Base-by-base conservation (phyloP, 2,329 filamentous ascomycete species). In the Monilinia fructicola region DNA sequence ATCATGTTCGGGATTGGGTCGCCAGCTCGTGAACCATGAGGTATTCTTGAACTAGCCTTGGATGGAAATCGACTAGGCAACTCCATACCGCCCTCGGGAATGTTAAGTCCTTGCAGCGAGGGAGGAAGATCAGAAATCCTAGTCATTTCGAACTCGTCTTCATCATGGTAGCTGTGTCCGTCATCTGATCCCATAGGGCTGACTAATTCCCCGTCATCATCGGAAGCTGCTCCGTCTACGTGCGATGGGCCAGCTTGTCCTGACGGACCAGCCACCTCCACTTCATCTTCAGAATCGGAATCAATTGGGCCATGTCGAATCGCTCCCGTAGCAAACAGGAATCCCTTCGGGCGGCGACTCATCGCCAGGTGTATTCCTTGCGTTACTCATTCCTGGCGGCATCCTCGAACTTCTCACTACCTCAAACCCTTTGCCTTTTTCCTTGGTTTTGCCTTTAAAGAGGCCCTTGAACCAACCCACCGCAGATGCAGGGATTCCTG, bases 401-500 rank as follows among this genome's bases (percentile, higher is more conserved):
- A 95, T 93, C 65, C 93, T 86, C 10, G 92, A 87, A 76, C 93
- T 97, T 74, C 95, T 83, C 21, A 99, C 94, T 6, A 99, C 95
- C 77, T 98, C 95, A 72, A 99, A 99, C 0, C 95, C 95, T 78
- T 98, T 98, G 71, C 90, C 89, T 78, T 96, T 96, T 71, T 97
- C 94, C 76, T 97, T 97, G 9, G 88, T 92, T 79, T 96, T 96
- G 21, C 90, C 90, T 16, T 88, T 89, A 67, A 97, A 85, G 7
- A 97, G 76, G 63, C 84, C 85, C 72, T 91, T 89, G 77, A 98
- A 87, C 93, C 94, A 99, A 5, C 92, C 92, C 0, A 91, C 90
- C 0, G 95, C 94, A 10, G 91, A 94, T 1, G 92, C 90, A 26
- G 97, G 91, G 0, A 93, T 92, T 0, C 93, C 92, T 48, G 93